These are phyloP conservation scores for Globisporangium sylvaticum DNA, from an alignment of 352 stramenopile species.

Conservation along the genomic window DNA sequence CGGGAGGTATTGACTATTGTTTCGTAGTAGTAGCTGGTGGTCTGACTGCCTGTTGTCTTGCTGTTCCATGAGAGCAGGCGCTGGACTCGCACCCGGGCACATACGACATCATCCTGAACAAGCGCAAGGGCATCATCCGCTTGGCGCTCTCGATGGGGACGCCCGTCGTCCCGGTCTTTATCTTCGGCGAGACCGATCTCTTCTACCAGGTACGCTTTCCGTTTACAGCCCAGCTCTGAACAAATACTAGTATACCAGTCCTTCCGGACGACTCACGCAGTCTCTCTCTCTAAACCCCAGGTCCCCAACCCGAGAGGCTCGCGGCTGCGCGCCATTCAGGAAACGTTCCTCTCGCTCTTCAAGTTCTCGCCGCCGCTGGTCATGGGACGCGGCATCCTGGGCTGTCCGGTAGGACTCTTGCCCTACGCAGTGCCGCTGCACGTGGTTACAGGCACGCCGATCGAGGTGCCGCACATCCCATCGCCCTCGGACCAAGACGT, in stretches of 20 bases:
- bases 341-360: conserved; percentile 31
- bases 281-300: conserved; percentile 10
- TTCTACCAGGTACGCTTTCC: conserved; percentile 28
- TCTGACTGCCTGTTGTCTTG: not conserved
- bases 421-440: conserved; percentile 31
- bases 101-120: conserved; percentile 58
- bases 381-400: conserved; percentile 26
- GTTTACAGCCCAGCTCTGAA: not conserved
- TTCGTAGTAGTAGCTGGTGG: not conserved
- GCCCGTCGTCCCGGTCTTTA: conserved; percentile 60
- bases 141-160: conserved; percentile 54
- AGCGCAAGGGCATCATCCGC: conserved; percentile 60
- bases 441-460: conserved; percentile 38
- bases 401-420: conserved; percentile 29
- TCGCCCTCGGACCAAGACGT: conserved; percentile 39
- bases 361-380: conserved; percentile 41
- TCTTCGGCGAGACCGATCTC: conserved; percentile 65
- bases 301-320: conserved; percentile 41
- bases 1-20: too few relatives aligned
- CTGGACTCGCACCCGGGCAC: conserved; percentile 38
- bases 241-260: not conserved
- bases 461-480: conserved; percentile 37
- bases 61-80: conserved; percentile 16
- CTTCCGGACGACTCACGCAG: not conserved
- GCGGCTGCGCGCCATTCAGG: conserved; percentile 29